These are phyloP conservation scores for Erodium chrysanthum DNA, from an alignment of 441 rosid genomes.

Conservation along the genomic window DNA sequence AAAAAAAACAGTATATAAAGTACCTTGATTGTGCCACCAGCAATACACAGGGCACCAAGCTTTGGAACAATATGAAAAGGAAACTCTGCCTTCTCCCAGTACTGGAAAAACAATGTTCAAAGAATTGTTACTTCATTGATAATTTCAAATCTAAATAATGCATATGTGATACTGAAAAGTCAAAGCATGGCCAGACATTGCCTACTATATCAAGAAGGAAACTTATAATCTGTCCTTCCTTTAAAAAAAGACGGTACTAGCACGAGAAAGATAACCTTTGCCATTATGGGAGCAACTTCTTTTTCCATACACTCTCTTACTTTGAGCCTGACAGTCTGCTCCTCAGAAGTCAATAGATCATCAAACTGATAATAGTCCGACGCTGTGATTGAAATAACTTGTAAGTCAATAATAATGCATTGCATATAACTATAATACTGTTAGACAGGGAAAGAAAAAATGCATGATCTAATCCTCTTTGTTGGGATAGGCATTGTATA, in stretches of 20 bases:
- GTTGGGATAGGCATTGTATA: neutral
- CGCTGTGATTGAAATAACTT: constrained; percentile 30
- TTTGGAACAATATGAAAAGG: constrained; percentile 80
- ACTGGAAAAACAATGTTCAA: constrained; percentile 32
- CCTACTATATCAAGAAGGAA: neutral
- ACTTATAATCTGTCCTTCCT: neutral
- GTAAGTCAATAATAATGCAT: neutral
- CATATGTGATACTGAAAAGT: neutral
- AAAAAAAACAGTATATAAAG: constrained; percentile 5
- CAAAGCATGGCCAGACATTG: neutral
- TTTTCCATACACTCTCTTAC: constrained; percentile 81
- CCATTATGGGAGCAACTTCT: constrained; percentile 79
- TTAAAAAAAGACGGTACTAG: neutral
- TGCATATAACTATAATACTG: neutral
- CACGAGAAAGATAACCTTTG: constrained; percentile 39
- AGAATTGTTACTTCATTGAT: constrained; percentile 3
- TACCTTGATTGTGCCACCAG: constrained; percentile 88
- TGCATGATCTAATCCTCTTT: neutral
- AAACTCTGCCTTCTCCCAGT: constrained; percentile 96
- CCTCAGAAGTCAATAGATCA: constrained; percentile 73
- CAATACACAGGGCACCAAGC: constrained; percentile 48
- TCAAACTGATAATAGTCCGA: constrained; percentile 70
- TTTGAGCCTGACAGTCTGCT: constrained; percentile 45
- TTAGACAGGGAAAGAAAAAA: constrained; percentile 2
- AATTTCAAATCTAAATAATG: constrained; percentile 3